Evolutionary conservation across 805 yeast genomes (phyloP).

Genomic region (Saccharomycopsis oosterbeekiorum): DNA sequence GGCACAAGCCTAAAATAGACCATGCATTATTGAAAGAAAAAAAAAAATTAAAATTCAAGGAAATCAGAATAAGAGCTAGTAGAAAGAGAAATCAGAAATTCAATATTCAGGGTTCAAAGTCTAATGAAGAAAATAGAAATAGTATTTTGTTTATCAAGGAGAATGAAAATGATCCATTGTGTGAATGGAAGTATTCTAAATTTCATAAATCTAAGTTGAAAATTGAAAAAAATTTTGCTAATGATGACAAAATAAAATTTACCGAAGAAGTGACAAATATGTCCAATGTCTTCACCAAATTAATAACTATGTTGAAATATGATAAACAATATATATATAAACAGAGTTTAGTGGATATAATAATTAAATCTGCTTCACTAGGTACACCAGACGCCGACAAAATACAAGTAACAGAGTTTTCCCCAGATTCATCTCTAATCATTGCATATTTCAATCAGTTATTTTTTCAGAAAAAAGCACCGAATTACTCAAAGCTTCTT

Average conservation of each 20-base stretch:
- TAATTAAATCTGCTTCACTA: not conserved
- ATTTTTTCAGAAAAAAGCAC: slow-evolving; percentile 4
- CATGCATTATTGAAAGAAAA: not conserved
- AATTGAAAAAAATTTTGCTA: slow-evolving; percentile 17
- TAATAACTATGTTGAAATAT: slow-evolving; percentile 5
- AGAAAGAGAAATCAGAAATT: not conserved
- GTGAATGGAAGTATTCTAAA: slow-evolving; percentile 3
- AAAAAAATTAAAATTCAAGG: not conserved
- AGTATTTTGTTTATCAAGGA: not conserved
- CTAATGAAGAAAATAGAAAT: not conserved
- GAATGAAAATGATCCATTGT: slow-evolving; percentile 12
- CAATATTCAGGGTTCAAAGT: not conserved
- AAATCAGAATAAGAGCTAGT: not conserved
- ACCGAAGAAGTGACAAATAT: slow-evolving; percentile 12
- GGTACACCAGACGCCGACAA: not conserved
- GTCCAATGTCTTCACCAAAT: slow-evolving; percentile 1
- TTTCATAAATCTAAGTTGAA: slow-evolving; percentile 17
- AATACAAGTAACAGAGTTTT: slow-evolving; percentile 3
- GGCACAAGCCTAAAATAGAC: not conserved
- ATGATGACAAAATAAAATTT: slow-evolving; percentile 12
- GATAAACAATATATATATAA: not conserved
- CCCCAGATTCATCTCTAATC: slow-evolving; percentile 11
- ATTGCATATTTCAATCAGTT: slow-evolving; percentile 5
- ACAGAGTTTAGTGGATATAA: not conserved
- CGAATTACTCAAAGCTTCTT: slow-evolving; percentile 10